Conservation (phyloP, 306 rosid species). For the Cucurbita maxima region DNA sequence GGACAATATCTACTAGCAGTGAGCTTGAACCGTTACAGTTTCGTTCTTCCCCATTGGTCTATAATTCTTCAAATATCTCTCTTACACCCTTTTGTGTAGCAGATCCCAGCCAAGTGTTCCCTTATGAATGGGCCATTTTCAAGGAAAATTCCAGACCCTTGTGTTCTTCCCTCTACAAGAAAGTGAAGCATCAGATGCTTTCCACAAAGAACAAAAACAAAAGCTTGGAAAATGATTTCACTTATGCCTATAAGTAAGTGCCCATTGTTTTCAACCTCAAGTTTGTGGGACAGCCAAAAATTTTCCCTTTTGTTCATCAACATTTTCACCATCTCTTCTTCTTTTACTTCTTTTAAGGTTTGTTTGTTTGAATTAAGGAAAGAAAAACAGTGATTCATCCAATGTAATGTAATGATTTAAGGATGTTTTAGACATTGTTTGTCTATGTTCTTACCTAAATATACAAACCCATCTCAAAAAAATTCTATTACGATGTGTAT, state of each 20-base stretch:
- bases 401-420: background rate
- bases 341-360: background rate
- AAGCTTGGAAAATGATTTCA: constrained; percentile 4
- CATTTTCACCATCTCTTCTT: background rate
- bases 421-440: background rate
- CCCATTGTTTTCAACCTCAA: background rate
- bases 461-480: too few relatives aligned
- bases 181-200: background rate
- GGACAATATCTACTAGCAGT: too few relatives aligned
- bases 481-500: background rate
- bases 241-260: background rate
- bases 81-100: background rate
- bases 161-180: background rate
- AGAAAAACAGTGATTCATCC: background rate
- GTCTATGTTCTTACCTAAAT: background rate
- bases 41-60: background rate
- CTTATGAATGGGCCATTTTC: background rate
- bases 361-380: background rate
- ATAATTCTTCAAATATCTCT: background rate
- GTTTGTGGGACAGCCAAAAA: background rate
- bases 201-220: background rate
- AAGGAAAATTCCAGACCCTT: background rate
- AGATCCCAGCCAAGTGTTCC: background rate
- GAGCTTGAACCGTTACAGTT: too few relatives aligned
- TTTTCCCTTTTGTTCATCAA: background rate